These are phyloP conservation scores for Phyllachora maydis DNA, from an alignment of 2,329 filamentous ascomycete genomes.

Conservation along the genomic window DNA sequence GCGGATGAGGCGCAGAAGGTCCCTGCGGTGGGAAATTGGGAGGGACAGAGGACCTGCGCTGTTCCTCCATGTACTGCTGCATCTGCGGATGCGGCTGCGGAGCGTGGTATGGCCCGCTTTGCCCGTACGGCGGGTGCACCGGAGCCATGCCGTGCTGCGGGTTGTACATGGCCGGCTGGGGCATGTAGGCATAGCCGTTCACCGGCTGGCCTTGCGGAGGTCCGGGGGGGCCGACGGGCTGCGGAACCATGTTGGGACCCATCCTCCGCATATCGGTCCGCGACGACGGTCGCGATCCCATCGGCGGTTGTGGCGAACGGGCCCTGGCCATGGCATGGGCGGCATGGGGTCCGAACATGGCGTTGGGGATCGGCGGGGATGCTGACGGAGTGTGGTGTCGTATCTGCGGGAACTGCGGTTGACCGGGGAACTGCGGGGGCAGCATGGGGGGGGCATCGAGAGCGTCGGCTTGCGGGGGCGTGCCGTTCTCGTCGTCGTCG, in stretches of 20 bases:
- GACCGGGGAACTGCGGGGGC: slow-evolving; percentile 48
- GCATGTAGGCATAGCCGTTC: slow-evolving; percentile 67
- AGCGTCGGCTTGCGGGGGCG: slow-evolving; percentile 47
- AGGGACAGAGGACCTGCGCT: slow-evolving; percentile 54
- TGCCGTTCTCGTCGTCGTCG: slow-evolving; percentile 54
- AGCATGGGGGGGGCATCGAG: slow-evolving; percentile 40
- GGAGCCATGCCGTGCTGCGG: slow-evolving; percentile 28
- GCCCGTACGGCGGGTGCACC: slow-evolving; percentile 14
- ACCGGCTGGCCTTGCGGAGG: slow-evolving; percentile 22
- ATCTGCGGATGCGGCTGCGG: slow-evolving; percentile 22
- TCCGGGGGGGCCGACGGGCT: slow-evolving; percentile 38
- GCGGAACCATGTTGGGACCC: slow-evolving; percentile 52
- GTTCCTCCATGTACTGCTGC: slow-evolving; percentile 57
- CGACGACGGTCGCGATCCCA: slow-evolving; percentile 57
- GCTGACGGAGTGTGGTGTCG: slow-evolving; percentile 66
- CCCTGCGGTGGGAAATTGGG: slow-evolving; percentile 39
- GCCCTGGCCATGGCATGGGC: slow-evolving; percentile 39
- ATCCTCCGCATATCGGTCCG: slow-evolving; percentile 59
- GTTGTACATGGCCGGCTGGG: slow-evolving; percentile 72
- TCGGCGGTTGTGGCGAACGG: slow-evolving; percentile 63
- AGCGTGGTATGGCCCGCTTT: slow-evolving; percentile 15
- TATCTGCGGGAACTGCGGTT: slow-evolving; percentile 57
- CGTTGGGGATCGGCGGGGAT: slow-evolving; percentile 73
- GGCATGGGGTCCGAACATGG: slow-evolving; percentile 42
- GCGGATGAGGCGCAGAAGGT: slow-evolving; percentile 21